Evolutionary conservation across 306 rosid genomes (phyloP), one percentile per base, ranked within the genome.

Genomic region (Glycine soja): DNA sequence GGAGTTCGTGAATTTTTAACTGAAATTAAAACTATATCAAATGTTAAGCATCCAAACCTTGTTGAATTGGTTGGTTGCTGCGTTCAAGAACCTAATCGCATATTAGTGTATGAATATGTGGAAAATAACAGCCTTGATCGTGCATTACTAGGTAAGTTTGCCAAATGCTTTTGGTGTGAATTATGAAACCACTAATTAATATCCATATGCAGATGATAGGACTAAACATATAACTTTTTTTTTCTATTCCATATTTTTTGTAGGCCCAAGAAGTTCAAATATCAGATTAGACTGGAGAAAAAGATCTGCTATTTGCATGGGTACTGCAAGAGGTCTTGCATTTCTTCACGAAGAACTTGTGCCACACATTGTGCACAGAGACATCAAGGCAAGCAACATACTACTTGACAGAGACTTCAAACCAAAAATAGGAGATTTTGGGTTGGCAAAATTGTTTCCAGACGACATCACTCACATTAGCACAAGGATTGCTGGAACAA

Each of bases 401-500:
- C 92, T 96, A 75, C 92, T 96, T 45, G 99, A 92, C 70, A 64
- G 50, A 62, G 85, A 93, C 79, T 87, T 88, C 3, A 92, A 89
- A 76, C 94, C 99, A 14, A 96, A 96, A 87, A 93, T 96, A 59
- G 99, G 99, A 51, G 99, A 96, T 88, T 96, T 96, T 56, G 99
- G 98, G 82, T 82, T 96, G 92, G 99, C 99, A 50, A 96, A 93
- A 86, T 95, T 96, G 74, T 96, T 96, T 86, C 99, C 99, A 10
- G 98, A 93, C 65, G 84, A 92, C 71, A 93, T 96, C 81, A 96
- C 99, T 67, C 99, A 96, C 83, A 96, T 96, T 63, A 96, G 97
- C 91, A 96, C 99, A 14, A 89, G 93, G 87, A 93, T 96, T 84
- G 99, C 99, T 3, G 99, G 99, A 83, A 96, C 99, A 79, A 96